Evolutionary conservation across 2,329 filamentous ascomycete species (phyloP), one percentile per base, ranked within the genome.

Genomic region (Penicillium italicum): DNA sequence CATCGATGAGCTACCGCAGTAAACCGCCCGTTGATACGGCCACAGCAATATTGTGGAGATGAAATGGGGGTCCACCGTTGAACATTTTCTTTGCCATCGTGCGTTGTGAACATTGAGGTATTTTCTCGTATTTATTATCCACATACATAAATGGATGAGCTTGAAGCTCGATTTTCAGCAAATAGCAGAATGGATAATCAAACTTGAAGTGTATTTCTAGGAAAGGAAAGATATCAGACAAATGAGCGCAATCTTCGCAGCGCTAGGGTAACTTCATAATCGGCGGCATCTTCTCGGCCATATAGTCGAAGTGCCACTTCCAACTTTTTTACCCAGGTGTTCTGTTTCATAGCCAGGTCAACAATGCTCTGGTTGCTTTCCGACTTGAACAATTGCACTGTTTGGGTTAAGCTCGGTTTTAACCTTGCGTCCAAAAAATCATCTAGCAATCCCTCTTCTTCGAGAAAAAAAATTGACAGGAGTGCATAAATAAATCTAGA

Each of bases 1-100:
- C 52, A 79, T 79, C 59, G 72, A 77, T 55, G 60, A 71, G 36
- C 66, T 77, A 50, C 71, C 72, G 22, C 55, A 54, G n/a, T 67
- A 50, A 63, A 50, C 20, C 8, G 14, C 8, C 5, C 8, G 20
- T 33, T 18, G 31, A 12, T 22, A 10, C 7, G n/a, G 31, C n/a
- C 2, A 8, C 16, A 26, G 11, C 11, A 8, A 28, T 41, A 20
- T 22, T 30, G 12, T 11, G 12, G 14, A 22, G 40, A 16, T 20
- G 40, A 28, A 18, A 30, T 37, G 20, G 18, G 8, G 33, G 5
- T 28, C 20, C n/a, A 28, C 37, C 18, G 8, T 26, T 45, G 44
- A 49, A 42, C 22, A 46, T 37, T 38, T 40, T 40, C 14, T 33
- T 48, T 49, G 31, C 16, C 44, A 37, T 41, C 12, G 14, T 50